Evolutionary conservation across 805 yeast genomes (phyloP).

Genomic region (Candida nonsorbophila): DNA sequence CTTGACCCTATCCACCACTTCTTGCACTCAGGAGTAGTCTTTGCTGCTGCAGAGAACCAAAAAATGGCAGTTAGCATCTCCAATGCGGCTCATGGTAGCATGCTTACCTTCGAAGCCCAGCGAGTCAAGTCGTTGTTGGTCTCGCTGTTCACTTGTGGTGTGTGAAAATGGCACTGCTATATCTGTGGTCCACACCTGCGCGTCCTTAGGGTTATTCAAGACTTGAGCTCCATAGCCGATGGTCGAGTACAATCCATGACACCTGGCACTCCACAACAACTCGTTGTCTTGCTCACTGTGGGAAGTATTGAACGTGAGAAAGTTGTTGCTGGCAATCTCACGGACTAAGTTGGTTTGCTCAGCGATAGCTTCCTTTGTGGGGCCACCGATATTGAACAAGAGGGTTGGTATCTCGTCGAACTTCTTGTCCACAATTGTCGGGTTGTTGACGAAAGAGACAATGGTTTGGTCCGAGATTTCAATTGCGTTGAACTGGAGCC

Average conservation of each 20-base stretch:
- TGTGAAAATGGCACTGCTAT: conserved; percentile 84
- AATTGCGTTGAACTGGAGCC: conserved; percentile 72
- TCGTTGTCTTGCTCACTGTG: conserved; percentile 53
- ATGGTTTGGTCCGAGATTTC: conserved; percentile 71
- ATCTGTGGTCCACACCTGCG: conserved; percentile 84
- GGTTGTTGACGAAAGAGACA: conserved; percentile 66
- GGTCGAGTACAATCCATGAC: conserved; percentile 50
- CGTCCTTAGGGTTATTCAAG: conserved; percentile 45
- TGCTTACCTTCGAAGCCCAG: conserved; percentile 49
- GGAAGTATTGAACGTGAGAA: conserved; percentile 56
- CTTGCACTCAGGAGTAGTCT: conserved; percentile 43
- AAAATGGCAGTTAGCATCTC: conserved; percentile 92
- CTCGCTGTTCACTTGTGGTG: conserved; percentile 57
- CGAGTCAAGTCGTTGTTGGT: conserved; percentile 53
- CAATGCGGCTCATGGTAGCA: conserved; percentile 81
- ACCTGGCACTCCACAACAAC: conserved; percentile 74
- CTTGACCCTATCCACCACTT: conserved; percentile 59
- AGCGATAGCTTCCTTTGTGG: conserved; percentile 33
- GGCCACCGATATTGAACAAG: conserved; percentile 71
- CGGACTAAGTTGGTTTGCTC: conserved; percentile 40
- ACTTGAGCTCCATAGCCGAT: conserved; percentile 56
- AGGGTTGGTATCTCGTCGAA: conserved; percentile 64
- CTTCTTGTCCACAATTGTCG: conserved; percentile 53
- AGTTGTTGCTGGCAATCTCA: conserved; percentile 51
- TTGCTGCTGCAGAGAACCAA: conserved; percentile 56